These are phyloP conservation scores for Lobulomyces angularis DNA, from an alignment of 192 early-diverging fungal species.

Conservation along the genomic window DNA sequence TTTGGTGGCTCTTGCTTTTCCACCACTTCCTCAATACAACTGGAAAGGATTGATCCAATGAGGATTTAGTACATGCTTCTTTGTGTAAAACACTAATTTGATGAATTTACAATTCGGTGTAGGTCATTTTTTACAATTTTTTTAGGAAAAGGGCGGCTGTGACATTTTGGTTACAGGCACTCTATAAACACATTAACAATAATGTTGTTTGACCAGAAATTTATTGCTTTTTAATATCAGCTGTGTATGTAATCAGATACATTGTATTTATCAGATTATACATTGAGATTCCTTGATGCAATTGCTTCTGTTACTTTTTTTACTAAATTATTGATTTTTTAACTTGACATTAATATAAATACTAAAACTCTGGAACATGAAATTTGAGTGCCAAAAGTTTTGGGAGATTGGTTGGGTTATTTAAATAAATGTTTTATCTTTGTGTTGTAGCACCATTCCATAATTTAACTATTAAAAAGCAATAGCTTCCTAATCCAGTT, in stretches of 20 bases:
- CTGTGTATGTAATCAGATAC: conserved; percentile 51
- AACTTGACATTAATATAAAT: too few relatives aligned
- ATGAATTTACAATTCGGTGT: conserved; percentile 19
- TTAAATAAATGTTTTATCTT: conserved; percentile 40
- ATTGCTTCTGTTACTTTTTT: too few relatives aligned
- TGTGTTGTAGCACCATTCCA: conserved; percentile 47
- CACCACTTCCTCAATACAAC: too few relatives aligned
- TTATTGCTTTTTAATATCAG: conserved; percentile 57
- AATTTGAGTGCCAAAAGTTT: conserved; percentile 2
- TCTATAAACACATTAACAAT: conserved; percentile 42
- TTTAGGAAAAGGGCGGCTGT: conserved; percentile 27
- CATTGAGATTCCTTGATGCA: too few relatives aligned
- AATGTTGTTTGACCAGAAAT: conserved; percentile 47
- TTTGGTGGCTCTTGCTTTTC: too few relatives aligned
- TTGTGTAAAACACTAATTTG: too few relatives aligned
- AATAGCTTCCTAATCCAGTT: neutral
- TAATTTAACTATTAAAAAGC: neutral
- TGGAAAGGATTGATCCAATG: conserved; percentile 26
- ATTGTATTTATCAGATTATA: too few relatives aligned
- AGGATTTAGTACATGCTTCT: conserved; percentile 39
- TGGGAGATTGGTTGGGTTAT: conserved; percentile 24
- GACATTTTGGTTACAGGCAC: conserved; percentile 41
- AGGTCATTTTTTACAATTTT: conserved; percentile 20
- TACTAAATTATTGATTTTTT: too few relatives aligned
- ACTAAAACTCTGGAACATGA: conserved; percentile 32